Conservation (phyloP, 2,329 filamentous ascomycete genomes). For the Xylaria sp. region DNA sequence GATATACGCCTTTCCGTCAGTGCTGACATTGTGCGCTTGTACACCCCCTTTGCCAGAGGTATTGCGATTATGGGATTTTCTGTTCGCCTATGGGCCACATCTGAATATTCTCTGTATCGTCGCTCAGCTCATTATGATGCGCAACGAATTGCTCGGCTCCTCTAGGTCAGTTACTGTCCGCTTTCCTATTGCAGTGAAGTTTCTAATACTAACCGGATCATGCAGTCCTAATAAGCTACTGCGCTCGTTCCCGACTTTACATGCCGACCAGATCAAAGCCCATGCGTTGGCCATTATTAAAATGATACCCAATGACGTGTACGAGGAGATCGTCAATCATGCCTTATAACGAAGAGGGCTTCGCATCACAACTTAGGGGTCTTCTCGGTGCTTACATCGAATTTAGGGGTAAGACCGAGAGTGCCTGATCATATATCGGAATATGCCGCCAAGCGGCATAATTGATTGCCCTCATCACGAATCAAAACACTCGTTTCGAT, state of each 20-base stretch:
- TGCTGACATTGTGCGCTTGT: conserved; percentile 93
- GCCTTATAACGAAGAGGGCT: conserved; percentile 67
- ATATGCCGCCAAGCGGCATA: neutral
- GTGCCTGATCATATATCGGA: neutral
- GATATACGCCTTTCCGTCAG: conserved; percentile 95
- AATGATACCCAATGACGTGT: conserved; percentile 91
- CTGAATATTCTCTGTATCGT: conserved; percentile 97
- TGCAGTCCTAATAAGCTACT: conserved; percentile 90
- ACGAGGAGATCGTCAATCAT: conserved; percentile 88
- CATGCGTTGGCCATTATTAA: conserved; percentile 87
- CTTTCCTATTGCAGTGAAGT: conserved; percentile 1
- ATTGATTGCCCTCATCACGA: neutral
- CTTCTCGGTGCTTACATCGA: neutral
- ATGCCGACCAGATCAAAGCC: conserved; percentile 85
- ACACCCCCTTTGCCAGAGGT: conserved; percentile 96
- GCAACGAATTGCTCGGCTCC: conserved; percentile 84
- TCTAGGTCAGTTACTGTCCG: conserved; percentile 71
- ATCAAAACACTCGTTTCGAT: neutral
- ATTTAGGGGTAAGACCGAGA: neutral
- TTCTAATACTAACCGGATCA: conserved; percentile 20
- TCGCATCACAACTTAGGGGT: neutral
- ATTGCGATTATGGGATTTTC: conserved; percentile 92
- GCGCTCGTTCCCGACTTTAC: conserved; percentile 85
- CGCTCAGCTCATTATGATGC: conserved; percentile 89
- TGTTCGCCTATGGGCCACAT: conserved; percentile 95